These are phyloP conservation scores for Linnemannia elongata DNA, from an alignment of 192 early-diverging fungal species.

Conservation along the genomic window DNA sequence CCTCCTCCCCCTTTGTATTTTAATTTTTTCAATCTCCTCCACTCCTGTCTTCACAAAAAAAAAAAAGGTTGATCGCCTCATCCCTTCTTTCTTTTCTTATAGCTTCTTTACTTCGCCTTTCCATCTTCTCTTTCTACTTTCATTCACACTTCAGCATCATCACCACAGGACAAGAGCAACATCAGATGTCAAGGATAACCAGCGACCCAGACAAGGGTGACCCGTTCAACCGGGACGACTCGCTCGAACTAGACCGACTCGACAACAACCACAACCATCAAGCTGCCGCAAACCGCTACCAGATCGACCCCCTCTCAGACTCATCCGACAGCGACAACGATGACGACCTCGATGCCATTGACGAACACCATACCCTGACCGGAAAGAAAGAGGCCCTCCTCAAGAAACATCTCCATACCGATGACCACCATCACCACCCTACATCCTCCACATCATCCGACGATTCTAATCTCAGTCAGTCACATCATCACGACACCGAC, in stretches of 20 bases:
- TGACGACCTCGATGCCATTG: conserved; percentile 27
- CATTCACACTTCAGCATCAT: neutral
- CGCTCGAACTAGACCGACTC: conserved; percentile 43
- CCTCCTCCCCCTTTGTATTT: neutral
- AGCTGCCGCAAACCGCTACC: conserved; percentile 32
- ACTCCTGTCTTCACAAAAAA: neutral
- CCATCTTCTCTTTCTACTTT: neutral
- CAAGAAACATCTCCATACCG: conserved; percentile 26
- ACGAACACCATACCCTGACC: conserved; percentile 40
- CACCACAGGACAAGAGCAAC: neutral
- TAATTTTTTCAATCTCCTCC: conserved; percentile 5
- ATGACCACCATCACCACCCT: neutral
- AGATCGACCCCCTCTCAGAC: conserved; percentile 56
- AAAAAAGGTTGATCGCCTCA: conserved; percentile 8
- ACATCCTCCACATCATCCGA: conserved; percentile 8
- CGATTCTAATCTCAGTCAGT: neutral
- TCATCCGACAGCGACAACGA: conserved; percentile 54
- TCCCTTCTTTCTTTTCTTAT: neutral
- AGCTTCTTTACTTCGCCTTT: neutral
- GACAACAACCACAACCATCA: neutral
- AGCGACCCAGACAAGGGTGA: conserved; percentile 39
- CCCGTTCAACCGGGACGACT: conserved; percentile 45
- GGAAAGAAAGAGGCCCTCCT: conserved; percentile 42
- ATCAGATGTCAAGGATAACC: neutral
- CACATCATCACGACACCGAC: neutral